Conservation (phyloP, 352 stramenopile species). For the Phytophthora idaei region DNA sequence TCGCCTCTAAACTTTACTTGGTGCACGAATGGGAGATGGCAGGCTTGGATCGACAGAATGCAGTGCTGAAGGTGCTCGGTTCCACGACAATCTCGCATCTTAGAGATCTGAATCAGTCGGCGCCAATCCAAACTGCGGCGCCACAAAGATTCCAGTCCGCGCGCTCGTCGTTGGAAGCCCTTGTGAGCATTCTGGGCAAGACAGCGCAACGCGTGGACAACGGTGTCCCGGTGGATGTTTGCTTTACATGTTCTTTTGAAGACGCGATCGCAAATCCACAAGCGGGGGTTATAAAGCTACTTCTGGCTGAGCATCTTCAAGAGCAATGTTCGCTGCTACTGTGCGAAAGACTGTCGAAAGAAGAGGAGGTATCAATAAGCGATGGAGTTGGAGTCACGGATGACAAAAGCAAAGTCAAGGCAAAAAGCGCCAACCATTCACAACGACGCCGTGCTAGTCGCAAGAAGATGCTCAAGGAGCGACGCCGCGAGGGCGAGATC, state of each 20-base stretch:
- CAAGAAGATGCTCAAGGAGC: constrained; percentile 74
- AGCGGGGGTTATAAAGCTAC: constrained; percentile 56
- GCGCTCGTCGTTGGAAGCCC: constrained; percentile 30
- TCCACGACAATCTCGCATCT: constrained; percentile 29
- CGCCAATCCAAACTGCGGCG: constrained; percentile 1
- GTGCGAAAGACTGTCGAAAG: constrained; percentile 53
- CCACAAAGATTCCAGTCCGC: constrained; percentile 15
- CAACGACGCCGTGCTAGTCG: constrained; percentile 64
- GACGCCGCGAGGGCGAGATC: constrained; percentile 48
- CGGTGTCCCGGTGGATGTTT: constrained; percentile 32
- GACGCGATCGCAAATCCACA: constrained; percentile 52
- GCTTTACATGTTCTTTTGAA: constrained; percentile 52
- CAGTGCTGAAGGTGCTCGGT: constrained; percentile 25
- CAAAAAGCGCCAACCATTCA: constrained; percentile 42
- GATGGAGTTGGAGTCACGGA: neutral
- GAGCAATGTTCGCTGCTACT: constrained; percentile 72
- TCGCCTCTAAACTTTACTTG: constrained; percentile 58
- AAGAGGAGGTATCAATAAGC: constrained; percentile 33
- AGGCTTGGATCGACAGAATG: constrained; percentile 17
- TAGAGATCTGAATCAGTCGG: constrained; percentile 18
- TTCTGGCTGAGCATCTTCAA: constrained; percentile 80
- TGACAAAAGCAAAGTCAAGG: neutral
- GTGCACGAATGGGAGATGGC: constrained; percentile 53
- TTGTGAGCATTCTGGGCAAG: constrained; percentile 27
- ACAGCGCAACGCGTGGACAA: constrained; percentile 2